These are phyloP conservation scores for Talaromyces marneffei DNA, from an alignment of 2,329 filamentous ascomycete species.

Conservation along the genomic window DNA sequence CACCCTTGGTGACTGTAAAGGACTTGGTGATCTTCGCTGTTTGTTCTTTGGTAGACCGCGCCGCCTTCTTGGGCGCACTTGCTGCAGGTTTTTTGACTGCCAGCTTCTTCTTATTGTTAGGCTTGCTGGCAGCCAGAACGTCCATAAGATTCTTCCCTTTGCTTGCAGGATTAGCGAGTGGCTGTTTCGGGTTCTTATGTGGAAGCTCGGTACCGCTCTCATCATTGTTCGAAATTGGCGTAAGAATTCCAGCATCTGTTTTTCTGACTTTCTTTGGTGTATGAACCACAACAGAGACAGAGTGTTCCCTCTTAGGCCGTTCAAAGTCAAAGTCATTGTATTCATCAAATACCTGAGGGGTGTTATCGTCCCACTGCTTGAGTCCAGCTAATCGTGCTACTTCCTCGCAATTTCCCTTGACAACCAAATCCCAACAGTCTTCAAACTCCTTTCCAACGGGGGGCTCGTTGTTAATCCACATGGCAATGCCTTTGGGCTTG, in stretches of 20 bases:
- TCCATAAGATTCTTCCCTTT: constrained; percentile 25
- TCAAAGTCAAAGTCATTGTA: constrained; percentile 43
- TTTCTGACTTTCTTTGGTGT: constrained; percentile 30
- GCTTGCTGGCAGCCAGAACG: constrained; percentile 17
- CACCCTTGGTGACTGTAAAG: constrained; percentile 30
- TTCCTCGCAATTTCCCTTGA: constrained; percentile 80
- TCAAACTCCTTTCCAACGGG: constrained; percentile 80
- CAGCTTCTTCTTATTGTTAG: constrained; percentile 12
- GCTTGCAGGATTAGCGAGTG: constrained; percentile 27
- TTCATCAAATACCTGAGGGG: constrained; percentile 37
- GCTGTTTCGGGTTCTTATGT: constrained; percentile 18
- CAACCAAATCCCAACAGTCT: constrained; percentile 87
- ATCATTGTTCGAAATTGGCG: constrained; percentile 40
- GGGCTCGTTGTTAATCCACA: constrained; percentile 90
- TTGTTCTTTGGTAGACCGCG: constrained; percentile 22
- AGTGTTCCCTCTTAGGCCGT: constrained; percentile 34
- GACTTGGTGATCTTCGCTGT: constrained; percentile 28
- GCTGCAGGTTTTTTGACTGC: background rate
- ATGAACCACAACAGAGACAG: constrained; percentile 36
- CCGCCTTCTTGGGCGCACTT: constrained; percentile 18
- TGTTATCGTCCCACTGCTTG: constrained; percentile 52
- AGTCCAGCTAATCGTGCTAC: constrained; percentile 68
- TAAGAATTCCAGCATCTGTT: constrained; percentile 32
- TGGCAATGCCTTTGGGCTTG: constrained; percentile 70
- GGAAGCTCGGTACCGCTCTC: constrained; percentile 24